Conservation (phyloP, 2,329 filamentous ascomycete genomes). For the Aspergillus brasiliensis region DNA sequence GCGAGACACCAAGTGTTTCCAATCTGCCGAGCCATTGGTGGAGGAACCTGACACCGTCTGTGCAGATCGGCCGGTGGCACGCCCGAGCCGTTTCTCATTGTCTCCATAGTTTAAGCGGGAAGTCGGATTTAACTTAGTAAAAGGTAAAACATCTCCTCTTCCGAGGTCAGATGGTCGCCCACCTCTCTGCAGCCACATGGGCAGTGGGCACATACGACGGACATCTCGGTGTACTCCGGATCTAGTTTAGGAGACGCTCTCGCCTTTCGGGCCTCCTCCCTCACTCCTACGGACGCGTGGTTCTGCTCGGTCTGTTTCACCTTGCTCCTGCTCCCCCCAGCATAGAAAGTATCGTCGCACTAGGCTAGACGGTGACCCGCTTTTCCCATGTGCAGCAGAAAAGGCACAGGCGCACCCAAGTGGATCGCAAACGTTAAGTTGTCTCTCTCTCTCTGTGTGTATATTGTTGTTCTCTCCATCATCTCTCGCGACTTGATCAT, state of each 20-base stretch:
- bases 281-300: background rate
- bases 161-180: background rate
- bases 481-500: constrained; percentile 2
- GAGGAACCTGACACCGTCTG: constrained; percentile 15
- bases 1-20: background rate
- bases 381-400: background rate
- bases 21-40: constrained; percentile 19
- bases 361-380: background rate
- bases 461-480: constrained; percentile 1
- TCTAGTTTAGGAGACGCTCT: background rate
- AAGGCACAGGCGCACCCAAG: background rate
- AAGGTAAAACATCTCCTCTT: background rate
- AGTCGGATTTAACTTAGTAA: too few species aligned
- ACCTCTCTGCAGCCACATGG: background rate
- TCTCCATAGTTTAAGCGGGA: too few species aligned
- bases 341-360: too few species aligned
- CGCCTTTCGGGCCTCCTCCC: background rate
- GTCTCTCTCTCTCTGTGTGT: background rate
- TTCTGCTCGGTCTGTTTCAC: background rate
- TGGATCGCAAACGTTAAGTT: background rate
- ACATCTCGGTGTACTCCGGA: background rate
- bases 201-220: too few species aligned
- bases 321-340: background rate
- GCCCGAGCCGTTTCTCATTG: background rate
- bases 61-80: constrained; percentile 7